Evolutionary conservation across 139 green algal genomes (phyloP).

Genomic region (Zygnema circumcarinatum): DNA sequence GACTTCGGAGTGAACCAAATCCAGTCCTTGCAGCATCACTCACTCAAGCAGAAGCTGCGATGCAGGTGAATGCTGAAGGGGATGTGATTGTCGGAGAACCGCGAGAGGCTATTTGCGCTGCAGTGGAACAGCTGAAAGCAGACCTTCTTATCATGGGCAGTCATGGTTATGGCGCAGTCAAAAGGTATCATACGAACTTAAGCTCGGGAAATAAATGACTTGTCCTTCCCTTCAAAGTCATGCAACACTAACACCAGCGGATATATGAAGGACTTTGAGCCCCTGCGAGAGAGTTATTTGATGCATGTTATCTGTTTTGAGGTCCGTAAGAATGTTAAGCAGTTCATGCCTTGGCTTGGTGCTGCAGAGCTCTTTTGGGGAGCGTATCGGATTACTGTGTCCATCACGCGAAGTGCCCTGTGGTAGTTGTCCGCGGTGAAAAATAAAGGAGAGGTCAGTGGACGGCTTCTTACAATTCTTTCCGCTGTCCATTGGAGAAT

Average conservation of each 20-base stretch:
- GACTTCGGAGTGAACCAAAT: too few species aligned
- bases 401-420: slow-evolving; percentile 43
- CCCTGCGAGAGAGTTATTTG: not conserved
- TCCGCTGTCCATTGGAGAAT: too few species aligned
- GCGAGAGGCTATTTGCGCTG: slow-evolving; percentile 37
- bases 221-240: too few species aligned
- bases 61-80: slow-evolving; percentile 33
- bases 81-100: slow-evolving; percentile 50
- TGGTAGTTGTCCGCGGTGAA: slow-evolving; percentile 34
- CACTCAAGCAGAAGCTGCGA: too few species aligned
- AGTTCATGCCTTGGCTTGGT: not conserved
- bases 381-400: slow-evolving; percentile 50
- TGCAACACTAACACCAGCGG: not conserved
- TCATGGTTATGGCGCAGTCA: slow-evolving; percentile 54
- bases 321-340: not conserved
- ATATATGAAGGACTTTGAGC: not conserved
- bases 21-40: too few species aligned
- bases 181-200: slow-evolving; percentile 12
- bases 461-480: too few species aligned
- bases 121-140: slow-evolving; percentile 41
- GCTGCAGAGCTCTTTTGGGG: slow-evolving; percentile 32
- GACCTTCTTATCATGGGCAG: slow-evolving; percentile 50
- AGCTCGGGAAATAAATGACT: not conserved
- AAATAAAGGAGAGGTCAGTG: slow-evolving; percentile 16
- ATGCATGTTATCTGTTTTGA: not conserved